phyloP scores from a whole-genome alignment of 306 rosid species.

The Glycine latifolia region DNA sequence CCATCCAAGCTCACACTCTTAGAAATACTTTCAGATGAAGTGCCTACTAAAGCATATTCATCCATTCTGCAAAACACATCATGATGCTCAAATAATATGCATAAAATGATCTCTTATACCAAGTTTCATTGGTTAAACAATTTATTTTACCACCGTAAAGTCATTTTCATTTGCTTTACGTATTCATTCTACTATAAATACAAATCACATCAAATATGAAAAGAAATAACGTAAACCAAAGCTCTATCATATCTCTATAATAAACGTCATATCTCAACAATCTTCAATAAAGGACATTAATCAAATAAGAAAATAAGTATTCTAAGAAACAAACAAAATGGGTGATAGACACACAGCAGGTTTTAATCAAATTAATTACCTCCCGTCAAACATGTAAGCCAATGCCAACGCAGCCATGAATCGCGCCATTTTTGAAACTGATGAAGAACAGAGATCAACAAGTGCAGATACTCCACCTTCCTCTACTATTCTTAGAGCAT shows the following conservation, averaged over 20 bases:
- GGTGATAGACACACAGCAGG: slow-evolving; percentile 5
- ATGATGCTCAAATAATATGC: slow-evolving; percentile 38
- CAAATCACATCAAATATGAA: background rate
- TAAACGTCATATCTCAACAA: background rate
- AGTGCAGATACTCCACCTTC: slow-evolving; percentile 98
- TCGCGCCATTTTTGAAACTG: slow-evolving; percentile 98
- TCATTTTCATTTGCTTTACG: slow-evolving; percentile 1
- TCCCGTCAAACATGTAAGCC: slow-evolving; percentile 99
- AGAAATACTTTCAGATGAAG: slow-evolving; percentile 74
- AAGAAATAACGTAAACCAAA: background rate
- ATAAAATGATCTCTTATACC: slow-evolving; percentile 17
- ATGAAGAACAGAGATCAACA: slow-evolving; percentile 92
- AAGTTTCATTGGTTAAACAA: slow-evolving; percentile 16
- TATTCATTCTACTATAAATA: slow-evolving; percentile 20
- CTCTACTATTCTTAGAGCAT: slow-evolving; percentile 96
- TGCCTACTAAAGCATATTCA: slow-evolving; percentile 79
- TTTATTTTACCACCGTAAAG: slow-evolving; percentile 1
- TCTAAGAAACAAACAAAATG: slow-evolving; percentile 29
- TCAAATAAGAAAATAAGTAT: background rate
- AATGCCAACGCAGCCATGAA: slow-evolving; percentile 99
- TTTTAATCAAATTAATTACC: slow-evolving; percentile 59
- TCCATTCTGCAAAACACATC: slow-evolving; percentile 83
- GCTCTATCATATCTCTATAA: background rate
- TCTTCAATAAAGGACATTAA: slow-evolving; percentile 11
- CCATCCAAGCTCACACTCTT: slow-evolving; percentile 96